Evolutionary conservation across 192 early-diverging fungal genomes (phyloP), one percentile per base, ranked within the genome.

Genomic region (Podila clonocystis): DNA sequence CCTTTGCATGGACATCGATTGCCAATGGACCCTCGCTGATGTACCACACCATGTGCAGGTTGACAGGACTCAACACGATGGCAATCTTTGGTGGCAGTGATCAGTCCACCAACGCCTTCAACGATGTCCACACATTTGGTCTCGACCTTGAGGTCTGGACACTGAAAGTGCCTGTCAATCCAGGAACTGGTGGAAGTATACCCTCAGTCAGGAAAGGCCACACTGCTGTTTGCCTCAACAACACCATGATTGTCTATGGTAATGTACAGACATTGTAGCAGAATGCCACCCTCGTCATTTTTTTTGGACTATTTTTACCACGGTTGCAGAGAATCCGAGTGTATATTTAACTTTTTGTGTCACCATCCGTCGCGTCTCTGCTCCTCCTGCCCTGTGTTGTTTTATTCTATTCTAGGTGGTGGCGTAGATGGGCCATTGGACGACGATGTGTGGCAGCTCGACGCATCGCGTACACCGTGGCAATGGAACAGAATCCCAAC

Each of bases 231-330:
- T 94, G 93, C 70, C 57, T 89, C 12, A 66, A 89, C 28, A 84
- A 92, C 64, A 87, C 85, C 26, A 92, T 93, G 89, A 86, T 91
- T 65, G 85, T 94, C 58, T 94, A 89, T 82, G 93, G 93, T 82
- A 88, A 61, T 2, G 58, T 29, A 45, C 41, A 49, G 7, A 50
- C n/a, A 13, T 60, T 9, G 3, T 45, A 45, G 15, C 41, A 45
- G 15, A 4, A 45, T 9, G 41, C 41, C 41, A 45, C 4, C 13
- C 12, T 57, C 19, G 24, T 3, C 24, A 20, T 4, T 5, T 45
- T 59, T 26, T 63, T 63, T 30, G 6, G 20, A 29, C 17, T 34
- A 36, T 29, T 26, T n/a, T n/a, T 62, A 9, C 9, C 41, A 36
- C 33, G 20, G n/a, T 38, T 28, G n/a, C n/a, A 17, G n/a, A 63